Conservation (phyloP, 768 basidiomycete species). For the Agaricus subrufescens region DNA sequence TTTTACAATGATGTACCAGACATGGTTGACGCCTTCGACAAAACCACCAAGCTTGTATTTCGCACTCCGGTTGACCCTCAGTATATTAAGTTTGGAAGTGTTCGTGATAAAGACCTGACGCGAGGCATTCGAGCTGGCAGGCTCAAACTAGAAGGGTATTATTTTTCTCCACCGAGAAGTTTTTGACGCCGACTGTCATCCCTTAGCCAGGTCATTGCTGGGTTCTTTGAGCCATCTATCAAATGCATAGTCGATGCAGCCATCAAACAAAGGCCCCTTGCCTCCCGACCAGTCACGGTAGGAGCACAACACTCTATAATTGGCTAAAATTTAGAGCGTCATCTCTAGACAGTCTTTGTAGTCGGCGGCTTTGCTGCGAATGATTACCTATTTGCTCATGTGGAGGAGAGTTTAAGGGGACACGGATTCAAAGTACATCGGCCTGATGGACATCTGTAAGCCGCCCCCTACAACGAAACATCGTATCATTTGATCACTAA, state of each 20-base stretch:
- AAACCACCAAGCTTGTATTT: slow-evolving; percentile 17
- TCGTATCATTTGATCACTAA: not conserved
- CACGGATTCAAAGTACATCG: slow-evolving; percentile 11
- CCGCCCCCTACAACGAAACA: not conserved
- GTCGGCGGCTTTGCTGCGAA: slow-evolving; percentile 21
- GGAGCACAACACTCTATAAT: not conserved
- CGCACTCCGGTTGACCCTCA: slow-evolving; percentile 15
- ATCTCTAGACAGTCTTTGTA: slow-evolving; percentile 16
- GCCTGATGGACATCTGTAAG: slow-evolving; percentile 16
- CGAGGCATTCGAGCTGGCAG: slow-evolving; percentile 16
- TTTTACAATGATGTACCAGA: slow-evolving; percentile 14
- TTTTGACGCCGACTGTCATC: too few species aligned
- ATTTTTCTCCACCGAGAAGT: not conserved
- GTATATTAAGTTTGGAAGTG: slow-evolving; percentile 18
- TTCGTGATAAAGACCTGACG: slow-evolving; percentile 15
- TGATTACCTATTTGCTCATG: slow-evolving; percentile 17
- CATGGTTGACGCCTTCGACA: slow-evolving; percentile 18
- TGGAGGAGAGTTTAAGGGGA: slow-evolving; percentile 10
- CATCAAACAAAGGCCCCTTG: slow-evolving; percentile 10
- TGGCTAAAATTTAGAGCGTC: not conserved
- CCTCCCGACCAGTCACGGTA: slow-evolving; percentile 14
- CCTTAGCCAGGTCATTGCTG: slow-evolving; percentile 13
- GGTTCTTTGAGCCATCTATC: slow-evolving; percentile 19
- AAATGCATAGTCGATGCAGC: slow-evolving; percentile 15
- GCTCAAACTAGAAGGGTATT: slow-evolving; percentile 17